These are phyloP conservation scores for Pichia rugopelliculosa DNA, from an alignment of 805 yeast species.

Conservation along the genomic window DNA sequence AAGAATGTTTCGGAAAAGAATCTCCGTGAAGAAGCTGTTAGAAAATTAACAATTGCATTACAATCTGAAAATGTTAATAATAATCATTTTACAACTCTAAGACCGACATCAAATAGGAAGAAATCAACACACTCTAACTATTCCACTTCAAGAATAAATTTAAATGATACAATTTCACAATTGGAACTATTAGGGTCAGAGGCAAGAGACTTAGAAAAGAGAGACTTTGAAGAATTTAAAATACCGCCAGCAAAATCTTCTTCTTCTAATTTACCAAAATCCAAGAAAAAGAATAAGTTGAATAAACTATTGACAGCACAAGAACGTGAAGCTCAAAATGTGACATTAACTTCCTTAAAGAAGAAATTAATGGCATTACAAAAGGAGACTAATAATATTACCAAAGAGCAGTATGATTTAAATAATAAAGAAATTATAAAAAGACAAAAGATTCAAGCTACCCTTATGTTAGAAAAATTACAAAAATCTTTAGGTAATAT, in stretches of 20 bases:
- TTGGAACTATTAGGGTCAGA: slow-evolving; percentile 27
- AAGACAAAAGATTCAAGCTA: slow-evolving; percentile 56
- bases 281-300: background rate
- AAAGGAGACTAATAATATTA: slow-evolving; percentile 66
- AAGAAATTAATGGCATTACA: slow-evolving; percentile 56
- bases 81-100: slow-evolving; percentile 24
- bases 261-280: background rate
- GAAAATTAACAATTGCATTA: slow-evolving; percentile 60
- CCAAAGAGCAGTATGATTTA: slow-evolving; percentile 50
- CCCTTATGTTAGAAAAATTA: slow-evolving; percentile 64
- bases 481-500: slow-evolving; percentile 35
- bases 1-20: slow-evolving; percentile 59
- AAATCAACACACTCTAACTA: background rate
- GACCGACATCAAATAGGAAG: background rate
- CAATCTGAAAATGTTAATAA: slow-evolving; percentile 31
- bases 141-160: slow-evolving; percentile 7
- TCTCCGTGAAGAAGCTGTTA: slow-evolving; percentile 67
- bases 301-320: background rate
- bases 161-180: background rate
- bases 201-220: slow-evolving; percentile 81
- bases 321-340: slow-evolving; percentile 42
- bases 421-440: slow-evolving; percentile 47
- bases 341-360: slow-evolving; percentile 47
- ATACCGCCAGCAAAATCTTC: slow-evolving; percentile 12
- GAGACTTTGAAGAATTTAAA: slow-evolving; percentile 56